Conservation (phyloP, 495 filamentous ascomycete species). For the Hypoxylon lienhwacheense region DNA sequence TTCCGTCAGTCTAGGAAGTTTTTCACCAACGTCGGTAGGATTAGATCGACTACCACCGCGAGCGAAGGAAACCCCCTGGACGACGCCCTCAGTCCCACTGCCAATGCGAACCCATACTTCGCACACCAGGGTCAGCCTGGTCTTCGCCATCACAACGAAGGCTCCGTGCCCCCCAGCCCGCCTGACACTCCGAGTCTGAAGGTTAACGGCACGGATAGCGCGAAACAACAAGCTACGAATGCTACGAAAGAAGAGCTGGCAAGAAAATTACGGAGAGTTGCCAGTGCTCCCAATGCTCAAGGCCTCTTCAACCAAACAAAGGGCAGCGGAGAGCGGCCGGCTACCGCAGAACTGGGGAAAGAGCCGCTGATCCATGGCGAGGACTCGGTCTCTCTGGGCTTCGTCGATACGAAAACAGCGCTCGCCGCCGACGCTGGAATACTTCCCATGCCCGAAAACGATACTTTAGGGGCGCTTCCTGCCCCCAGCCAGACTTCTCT, state of each 20-base stretch:
- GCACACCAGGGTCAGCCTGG: slow-evolving; percentile 93
- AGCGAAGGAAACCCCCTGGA: slow-evolving; percentile 92
- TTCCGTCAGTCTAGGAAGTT: slow-evolving; percentile 86
- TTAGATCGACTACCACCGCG: slow-evolving; percentile 81
- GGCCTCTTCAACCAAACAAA: slow-evolving; percentile 77
- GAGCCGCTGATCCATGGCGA: slow-evolving; percentile 67
- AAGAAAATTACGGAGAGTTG: slow-evolving; percentile 87
- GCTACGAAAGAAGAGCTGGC: slow-evolving; percentile 92
- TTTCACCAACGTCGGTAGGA: slow-evolving; percentile 68
- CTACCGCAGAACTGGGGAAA: slow-evolving; percentile 78
- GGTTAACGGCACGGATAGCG: slow-evolving; percentile 64
- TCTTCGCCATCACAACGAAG: slow-evolving; percentile 90
- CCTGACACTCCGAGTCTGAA: slow-evolving; percentile 84
- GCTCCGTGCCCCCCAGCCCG: slow-evolving; percentile 93
- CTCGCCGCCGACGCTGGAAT: slow-evolving; percentile 33
- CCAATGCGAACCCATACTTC: slow-evolving; percentile 96
- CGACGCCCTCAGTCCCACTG: slow-evolving; percentile 86
- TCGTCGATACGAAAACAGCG: slow-evolving; percentile 45
- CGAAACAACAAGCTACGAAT: slow-evolving; percentile 68
- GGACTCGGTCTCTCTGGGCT: slow-evolving; percentile 58
- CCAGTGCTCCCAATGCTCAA: slow-evolving; percentile 95
- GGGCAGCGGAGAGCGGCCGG: slow-evolving; percentile 65
- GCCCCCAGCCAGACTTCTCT: slow-evolving; percentile 55
- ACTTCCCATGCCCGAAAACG: slow-evolving; percentile 44
- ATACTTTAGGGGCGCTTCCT: slow-evolving; percentile 51